Conservation (phyloP, 2,329 filamentous ascomycete genomes). For the Hypocreales sp. region DNA sequence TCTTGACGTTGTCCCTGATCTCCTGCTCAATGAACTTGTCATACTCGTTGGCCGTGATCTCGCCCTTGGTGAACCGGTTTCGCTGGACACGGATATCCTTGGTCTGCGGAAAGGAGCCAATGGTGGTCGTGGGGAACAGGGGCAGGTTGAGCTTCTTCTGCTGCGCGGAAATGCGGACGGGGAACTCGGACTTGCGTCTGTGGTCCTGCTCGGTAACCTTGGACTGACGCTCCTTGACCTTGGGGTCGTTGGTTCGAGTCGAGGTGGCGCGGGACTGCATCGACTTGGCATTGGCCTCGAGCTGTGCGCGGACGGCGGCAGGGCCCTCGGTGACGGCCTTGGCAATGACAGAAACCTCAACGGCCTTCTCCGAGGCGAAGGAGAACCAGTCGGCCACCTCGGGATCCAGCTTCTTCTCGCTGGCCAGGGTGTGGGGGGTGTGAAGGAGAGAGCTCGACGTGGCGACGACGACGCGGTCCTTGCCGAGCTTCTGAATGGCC, state of each 20-base stretch:
- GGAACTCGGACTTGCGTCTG: slow-evolving; percentile 85
- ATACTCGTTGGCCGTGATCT: slow-evolving; percentile 84
- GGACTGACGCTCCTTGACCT: slow-evolving; percentile 92
- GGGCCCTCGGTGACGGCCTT: slow-evolving; percentile 94
- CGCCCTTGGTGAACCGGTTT: slow-evolving; percentile 98
- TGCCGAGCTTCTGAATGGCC: slow-evolving; percentile 86
- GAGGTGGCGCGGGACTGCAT: slow-evolving; percentile 83
- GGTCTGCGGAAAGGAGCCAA: slow-evolving; percentile 98
- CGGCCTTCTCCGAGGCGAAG: slow-evolving; percentile 88
- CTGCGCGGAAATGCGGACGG: slow-evolving; percentile 71
- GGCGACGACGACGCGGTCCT: slow-evolving; percentile 92
- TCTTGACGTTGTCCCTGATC: slow-evolving; percentile 86
- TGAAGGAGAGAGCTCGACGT: slow-evolving; percentile 97
- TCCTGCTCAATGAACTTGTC: slow-evolving; percentile 99
- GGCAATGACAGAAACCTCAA: slow-evolving; percentile 81
- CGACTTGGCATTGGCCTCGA: slow-evolving; percentile 95
- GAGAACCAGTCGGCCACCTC: slow-evolving; percentile 98
- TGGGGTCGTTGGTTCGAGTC: slow-evolving; percentile 88
- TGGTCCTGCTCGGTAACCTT: slow-evolving; percentile 74
- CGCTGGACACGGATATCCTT: slow-evolving; percentile 94
- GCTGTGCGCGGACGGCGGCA: slow-evolving; percentile 68
- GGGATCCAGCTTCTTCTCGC: slow-evolving; percentile 93
- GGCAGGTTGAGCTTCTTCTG: slow-evolving; percentile 87
- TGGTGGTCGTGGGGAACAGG: slow-evolving; percentile 97
- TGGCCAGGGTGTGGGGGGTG: slow-evolving; percentile 93